These are phyloP conservation scores for Chenopodium album DNA, from an alignment of 148 eudicot genomes.

Conservation along the genomic window DNA sequence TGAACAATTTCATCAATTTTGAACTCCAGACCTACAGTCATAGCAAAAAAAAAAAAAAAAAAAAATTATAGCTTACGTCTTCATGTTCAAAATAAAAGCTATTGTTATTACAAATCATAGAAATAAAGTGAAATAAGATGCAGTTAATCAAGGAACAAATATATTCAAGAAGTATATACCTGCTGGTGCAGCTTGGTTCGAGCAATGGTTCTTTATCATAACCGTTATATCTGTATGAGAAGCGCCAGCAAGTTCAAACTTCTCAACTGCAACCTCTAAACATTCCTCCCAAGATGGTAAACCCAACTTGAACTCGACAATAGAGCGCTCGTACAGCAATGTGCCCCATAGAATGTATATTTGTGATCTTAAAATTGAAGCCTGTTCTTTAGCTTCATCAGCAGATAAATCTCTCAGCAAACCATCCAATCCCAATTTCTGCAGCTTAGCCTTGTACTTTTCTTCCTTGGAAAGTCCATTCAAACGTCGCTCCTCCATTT, in stretches of 20 bases:
- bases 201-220: constrained; percentile 91
- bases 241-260: constrained; percentile 90
- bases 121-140: background rate
- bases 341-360: constrained; percentile 92
- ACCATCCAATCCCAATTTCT: constrained; percentile 66
- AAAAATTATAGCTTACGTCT: background rate
- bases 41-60: background rate
- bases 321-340: constrained; percentile 86
- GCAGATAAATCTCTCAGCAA: constrained; percentile 55
- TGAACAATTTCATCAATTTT: constrained; percentile 89
- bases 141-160: background rate
- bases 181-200: constrained; percentile 69
- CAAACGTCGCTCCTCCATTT: constrained; percentile 76
- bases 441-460: constrained; percentile 53
- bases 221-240: constrained; percentile 79
- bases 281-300: constrained; percentile 94
- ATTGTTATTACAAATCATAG: background rate
- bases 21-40: constrained; percentile 52
- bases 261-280: constrained; percentile 86
- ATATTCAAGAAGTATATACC: constrained; percentile 38
- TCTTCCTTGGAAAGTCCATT: constrained; percentile 81
- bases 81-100: background rate
- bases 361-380: constrained; percentile 70
- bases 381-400: constrained; percentile 75
- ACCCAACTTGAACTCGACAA: constrained; percentile 79